phyloP scores from a whole-genome alignment of 345 rosid species.

The Gynandropsis gynandra region DNA sequence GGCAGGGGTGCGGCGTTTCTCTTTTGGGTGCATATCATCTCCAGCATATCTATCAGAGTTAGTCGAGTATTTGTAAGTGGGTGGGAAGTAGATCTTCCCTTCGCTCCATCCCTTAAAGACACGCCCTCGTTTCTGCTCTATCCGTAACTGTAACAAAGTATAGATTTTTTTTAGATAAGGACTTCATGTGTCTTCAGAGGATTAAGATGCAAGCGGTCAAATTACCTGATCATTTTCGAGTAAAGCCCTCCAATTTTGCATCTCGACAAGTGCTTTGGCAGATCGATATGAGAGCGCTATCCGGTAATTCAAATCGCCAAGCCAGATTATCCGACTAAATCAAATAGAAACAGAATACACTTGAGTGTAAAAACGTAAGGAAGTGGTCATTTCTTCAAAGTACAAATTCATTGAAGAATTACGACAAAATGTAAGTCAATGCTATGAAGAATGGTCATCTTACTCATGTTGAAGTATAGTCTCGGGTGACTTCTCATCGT shows the following conservation, averaged over 20 bases:
- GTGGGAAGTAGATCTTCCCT: conserved; percentile 95
- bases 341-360: neutral
- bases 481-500: conserved; percentile 76
- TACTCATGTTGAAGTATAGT: conserved; percentile 96
- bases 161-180: neutral
- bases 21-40: conserved; percentile 80
- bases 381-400: too few relatives aligned
- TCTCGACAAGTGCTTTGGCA: conserved; percentile 95
- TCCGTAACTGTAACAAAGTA: conserved; percentile 53
- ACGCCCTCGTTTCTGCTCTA: conserved; percentile 81
- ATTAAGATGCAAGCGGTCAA: neutral
- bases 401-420: neutral
- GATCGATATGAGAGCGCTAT: conserved; percentile 91
- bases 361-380: conserved; percentile 1
- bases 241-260: conserved; percentile 99
- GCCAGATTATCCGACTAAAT: conserved; percentile 91
- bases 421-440: neutral
- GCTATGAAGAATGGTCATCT: conserved; percentile 24
- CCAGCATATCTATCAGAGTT: conserved; percentile 98
- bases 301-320: conserved; percentile 94
- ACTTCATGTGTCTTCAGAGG: neutral
- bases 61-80: conserved; percentile 93
- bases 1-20: conserved; percentile 97
- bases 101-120: conserved; percentile 91
- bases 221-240: conserved; percentile 89